These are phyloP conservation scores for Hypomyces rosellus DNA, from an alignment of 2,329 filamentous ascomycete genomes.

Conservation along the genomic window DNA sequence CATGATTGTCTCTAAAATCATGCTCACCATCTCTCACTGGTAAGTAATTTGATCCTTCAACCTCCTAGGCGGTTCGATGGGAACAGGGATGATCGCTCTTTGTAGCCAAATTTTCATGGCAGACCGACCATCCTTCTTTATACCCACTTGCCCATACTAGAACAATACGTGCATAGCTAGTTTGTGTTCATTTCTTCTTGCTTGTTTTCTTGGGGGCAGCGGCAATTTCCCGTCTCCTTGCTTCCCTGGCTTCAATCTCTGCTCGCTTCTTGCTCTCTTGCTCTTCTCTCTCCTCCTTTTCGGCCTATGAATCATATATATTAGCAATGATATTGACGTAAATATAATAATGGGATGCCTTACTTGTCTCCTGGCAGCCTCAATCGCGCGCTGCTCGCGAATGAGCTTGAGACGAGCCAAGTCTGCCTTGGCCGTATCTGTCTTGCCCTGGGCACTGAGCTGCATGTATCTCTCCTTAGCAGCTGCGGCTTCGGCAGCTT, in stretches of 20 bases:
- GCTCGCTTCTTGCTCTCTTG: conserved; percentile 41
- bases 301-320: conserved; percentile 35
- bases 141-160: not conserved
- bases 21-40: no score
- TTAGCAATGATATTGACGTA: not conserved
- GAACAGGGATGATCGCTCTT: no score
- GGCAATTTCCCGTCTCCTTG: conserved; percentile 49
- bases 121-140: not conserved
- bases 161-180: not conserved
- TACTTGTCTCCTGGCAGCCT: conserved; percentile 76
- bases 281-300: conserved; percentile 51
- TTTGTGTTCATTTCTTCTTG: conserved; percentile 37
- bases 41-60: no score
- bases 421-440: conserved; percentile 88
- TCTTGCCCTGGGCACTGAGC: conserved; percentile 90
- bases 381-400: conserved; percentile 77
- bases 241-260: conserved; percentile 50
- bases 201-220: conserved; percentile 42
- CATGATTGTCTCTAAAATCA: no score
- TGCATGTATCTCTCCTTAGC: conserved; percentile 89
- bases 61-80: no score
- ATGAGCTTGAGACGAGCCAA: conserved; percentile 76
- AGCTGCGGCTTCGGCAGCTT: conserved; percentile 80
- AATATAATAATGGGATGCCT: not conserved
- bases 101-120: no score